Percentiles rank a stretch among this genome's conserved stretches.
These are phyloP conservation scores for Vigna trinervia DNA, from an alignment of 306 rosid species.

Conservation along the genomic window DNA sequence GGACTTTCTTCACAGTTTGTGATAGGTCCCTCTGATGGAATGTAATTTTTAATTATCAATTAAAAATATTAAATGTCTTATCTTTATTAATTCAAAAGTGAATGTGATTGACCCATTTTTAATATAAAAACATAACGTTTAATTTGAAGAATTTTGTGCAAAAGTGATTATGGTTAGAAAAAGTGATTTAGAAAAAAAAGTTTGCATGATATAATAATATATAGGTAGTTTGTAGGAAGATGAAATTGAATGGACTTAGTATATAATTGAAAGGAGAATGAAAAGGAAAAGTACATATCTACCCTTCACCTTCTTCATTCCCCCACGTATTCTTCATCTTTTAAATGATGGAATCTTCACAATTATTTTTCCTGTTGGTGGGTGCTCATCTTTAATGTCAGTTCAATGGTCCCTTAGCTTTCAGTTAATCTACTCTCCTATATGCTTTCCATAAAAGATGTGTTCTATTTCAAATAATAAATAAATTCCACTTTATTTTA, in stretches of 20 bases:
- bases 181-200: neutral
- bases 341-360: constrained; percentile 33
- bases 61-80: no score
- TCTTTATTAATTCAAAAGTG: no score
- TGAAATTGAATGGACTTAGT: neutral
- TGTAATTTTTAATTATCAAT: no score
- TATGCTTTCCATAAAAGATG: no score
- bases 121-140: no score
- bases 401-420: neutral
- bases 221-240: neutral
- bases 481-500: no score
- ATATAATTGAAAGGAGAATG: neutral
- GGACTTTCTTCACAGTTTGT: neutral
- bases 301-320: constrained; percentile 27
- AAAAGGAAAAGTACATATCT: neutral
- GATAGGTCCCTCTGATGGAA: neutral
- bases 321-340: constrained; percentile 21
- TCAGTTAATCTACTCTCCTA: neutral
- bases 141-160: no score
- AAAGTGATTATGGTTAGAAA: no score
- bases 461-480: no score
- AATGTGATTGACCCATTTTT: no score
- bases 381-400: neutral
- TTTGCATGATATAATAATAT: neutral
- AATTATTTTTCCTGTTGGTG: neutral